Conservation (phyloP, 495 filamentous ascomycete genomes). For the Paragyromitra xinjiangensis region DNA sequence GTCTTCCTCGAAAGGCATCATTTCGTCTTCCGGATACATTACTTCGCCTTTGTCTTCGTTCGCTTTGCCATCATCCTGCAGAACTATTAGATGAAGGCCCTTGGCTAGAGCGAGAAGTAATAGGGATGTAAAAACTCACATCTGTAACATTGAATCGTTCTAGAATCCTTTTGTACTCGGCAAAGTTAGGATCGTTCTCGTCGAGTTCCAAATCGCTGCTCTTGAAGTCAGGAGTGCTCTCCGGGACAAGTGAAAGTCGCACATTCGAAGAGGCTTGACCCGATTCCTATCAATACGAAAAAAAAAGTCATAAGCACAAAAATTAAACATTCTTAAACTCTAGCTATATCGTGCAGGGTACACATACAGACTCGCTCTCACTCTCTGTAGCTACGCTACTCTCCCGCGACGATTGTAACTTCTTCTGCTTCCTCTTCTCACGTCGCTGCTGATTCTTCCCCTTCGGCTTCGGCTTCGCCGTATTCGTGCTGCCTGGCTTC, state of each 20-base stretch:
- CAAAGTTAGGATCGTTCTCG: conserved; percentile 78
- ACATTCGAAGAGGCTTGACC: conserved; percentile 58
- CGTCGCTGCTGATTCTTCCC: conserved; percentile 85
- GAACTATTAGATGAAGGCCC: conserved; percentile 7
- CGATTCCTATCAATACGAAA: conserved; percentile 42
- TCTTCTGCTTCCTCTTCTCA: conserved; percentile 86
- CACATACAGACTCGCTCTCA: conserved; percentile 54
- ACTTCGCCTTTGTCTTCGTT: conserved; percentile 84
- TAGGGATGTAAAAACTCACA: conserved; percentile 25
- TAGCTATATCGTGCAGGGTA: conserved; percentile 1
- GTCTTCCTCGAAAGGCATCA: conserved; percentile 85
- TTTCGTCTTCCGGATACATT: conserved; percentile 84
- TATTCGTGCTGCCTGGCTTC: conserved; percentile 35
- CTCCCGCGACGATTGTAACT: conserved; percentile 61
- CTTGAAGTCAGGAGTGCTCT: conserved; percentile 60
- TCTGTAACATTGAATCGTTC: conserved; percentile 70
- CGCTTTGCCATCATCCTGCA: conserved; percentile 65
- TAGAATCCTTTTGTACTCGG: conserved; percentile 82
- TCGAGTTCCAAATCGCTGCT: conserved; percentile 63
- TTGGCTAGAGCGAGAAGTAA: not conserved
- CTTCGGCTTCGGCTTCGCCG: conserved; percentile 61
- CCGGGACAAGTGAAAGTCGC: conserved; percentile 60
- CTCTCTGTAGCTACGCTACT: conserved; percentile 53
- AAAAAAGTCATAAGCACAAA: conserved; percentile 17
- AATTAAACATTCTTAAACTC: not conserved